A percentile compares a stretch with the other conserved stretches of the same genome.
Conservation (phyloP, 345 rosid genomes). For the Acer saccharum region DNA sequence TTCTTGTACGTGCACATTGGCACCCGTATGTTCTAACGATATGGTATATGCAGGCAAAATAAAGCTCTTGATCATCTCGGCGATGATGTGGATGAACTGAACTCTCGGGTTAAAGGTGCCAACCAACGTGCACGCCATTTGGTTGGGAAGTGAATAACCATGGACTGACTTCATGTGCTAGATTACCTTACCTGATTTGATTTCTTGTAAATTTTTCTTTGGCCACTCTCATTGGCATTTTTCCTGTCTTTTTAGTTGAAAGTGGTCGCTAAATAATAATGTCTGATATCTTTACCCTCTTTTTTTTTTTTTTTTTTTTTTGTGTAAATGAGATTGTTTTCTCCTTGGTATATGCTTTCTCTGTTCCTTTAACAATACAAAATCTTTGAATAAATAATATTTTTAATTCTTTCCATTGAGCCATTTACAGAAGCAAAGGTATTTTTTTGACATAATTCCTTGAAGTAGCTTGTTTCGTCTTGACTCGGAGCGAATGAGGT, state of each 20-base stretch:
- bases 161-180: background rate
- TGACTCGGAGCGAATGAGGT: background rate
- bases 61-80: conserved; percentile 77
- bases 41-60: conserved; percentile 74
- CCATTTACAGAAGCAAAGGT: too few species aligned
- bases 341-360: background rate
- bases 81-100: conserved; percentile 80
- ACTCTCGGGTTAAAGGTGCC: conserved; percentile 81
- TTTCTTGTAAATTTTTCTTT: background rate
- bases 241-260: background rate
- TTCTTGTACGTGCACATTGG: background rate
- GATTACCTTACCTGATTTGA: background rate
- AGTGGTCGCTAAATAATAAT: background rate
- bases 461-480: background rate
- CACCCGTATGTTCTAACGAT: background rate
- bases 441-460: too few species aligned
- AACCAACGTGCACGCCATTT: conserved; percentile 81
- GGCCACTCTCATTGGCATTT: too few species aligned
- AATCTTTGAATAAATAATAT: background rate
- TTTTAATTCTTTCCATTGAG: background rate
- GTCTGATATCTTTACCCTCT: too few species aligned
- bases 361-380: background rate
- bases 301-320: too few species aligned
- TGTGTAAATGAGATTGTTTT: background rate
- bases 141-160: conserved; percentile 54